Base-by-base conservation (phyloP, 176 grass and related monocot species). In the Bothriochloa decipiens region DNA sequence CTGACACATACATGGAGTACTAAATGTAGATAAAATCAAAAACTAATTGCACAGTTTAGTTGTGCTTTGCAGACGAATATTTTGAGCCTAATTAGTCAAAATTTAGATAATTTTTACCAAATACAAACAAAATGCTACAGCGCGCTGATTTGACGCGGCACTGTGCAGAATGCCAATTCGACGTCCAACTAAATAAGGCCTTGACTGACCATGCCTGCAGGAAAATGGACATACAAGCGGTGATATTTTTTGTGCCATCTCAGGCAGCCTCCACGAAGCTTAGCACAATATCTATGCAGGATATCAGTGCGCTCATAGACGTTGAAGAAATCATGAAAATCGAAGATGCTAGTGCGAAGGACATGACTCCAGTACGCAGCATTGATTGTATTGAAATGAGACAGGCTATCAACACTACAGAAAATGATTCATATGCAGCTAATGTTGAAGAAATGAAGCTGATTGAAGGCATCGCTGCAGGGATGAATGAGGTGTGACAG, bases 391-490 rank as follows among this genome's bases (percentile, higher is more conserved):
- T 42, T 64, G 70, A 76, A 80, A 70, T 52, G 23, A 80, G 83
- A 32, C 81, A 76, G n/a, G 78, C 18, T 81, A 28, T 63, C 37
- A 65, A 70, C 28, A 62, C 61, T 25, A 40, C 35, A 62, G 46
- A 11, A 23, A 27, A 64, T 32, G 75, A 86, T 66, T 29, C 58
- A 37, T 33, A 75, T 16, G 9, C 47, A 80, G 33, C 58, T 83
- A 33, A 39, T 15, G n/a, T 64, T 63, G 89, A 80, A 81, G 70
- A 68, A 62, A 82, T 47, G 45, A 79, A 74, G 58, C 40, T 39
- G n/a, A 20, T 12, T 52, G 69, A 75, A 68, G 68, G 36, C 49
- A 57, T 18, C 52, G 41, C 47, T 76, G 52, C 40, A 3, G 69
- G 75, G 23, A 58, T 37, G 72, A 77, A 35, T 49, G 8, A 20